phyloP scores from a whole-genome alignment of 1,284 basidiomycete genomes.

The Phylloporus sp. region DNA sequence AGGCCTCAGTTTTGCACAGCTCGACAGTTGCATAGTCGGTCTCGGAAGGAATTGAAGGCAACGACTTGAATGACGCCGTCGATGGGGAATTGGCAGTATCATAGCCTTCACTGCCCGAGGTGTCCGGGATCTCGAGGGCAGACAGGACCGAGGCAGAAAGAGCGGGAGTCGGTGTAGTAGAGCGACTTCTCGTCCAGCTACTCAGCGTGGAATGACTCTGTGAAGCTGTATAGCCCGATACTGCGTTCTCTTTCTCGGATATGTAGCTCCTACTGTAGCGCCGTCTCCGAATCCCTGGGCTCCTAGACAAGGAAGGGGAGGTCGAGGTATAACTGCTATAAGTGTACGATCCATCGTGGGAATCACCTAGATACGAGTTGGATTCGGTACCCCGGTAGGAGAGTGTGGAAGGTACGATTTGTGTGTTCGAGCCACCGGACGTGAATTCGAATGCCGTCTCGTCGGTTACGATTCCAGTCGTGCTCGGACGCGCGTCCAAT shows the following conservation, averaged over 20 bases:
- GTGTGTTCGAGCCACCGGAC: conserved; percentile 46
- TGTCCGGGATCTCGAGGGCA: conserved; percentile 35
- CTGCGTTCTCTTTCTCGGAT: conserved; percentile 61
- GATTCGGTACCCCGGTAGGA: conserved; percentile 59
- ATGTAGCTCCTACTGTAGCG: conserved; percentile 42
- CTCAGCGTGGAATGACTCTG: conserved; percentile 40
- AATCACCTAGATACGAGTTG: conserved; percentile 60
- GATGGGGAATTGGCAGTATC: conserved; percentile 43
- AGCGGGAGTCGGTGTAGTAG: conserved; percentile 33
- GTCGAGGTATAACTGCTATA: conserved; percentile 35
- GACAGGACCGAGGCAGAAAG: conserved; percentile 33
- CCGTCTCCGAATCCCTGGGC: conserved; percentile 60
- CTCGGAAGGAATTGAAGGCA: conserved; percentile 57
- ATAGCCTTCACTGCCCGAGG: conserved; percentile 40
- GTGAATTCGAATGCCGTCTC: conserved; percentile 44
- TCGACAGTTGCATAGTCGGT: conserved; percentile 57
- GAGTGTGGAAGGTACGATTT: conserved; percentile 54
- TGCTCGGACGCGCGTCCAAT: conserved; percentile 34
- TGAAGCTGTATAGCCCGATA: conserved; percentile 32
- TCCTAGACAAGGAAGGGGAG: conserved; percentile 52
- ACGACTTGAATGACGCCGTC: conserved; percentile 46
- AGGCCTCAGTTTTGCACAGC: conserved; percentile 45
- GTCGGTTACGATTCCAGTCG: conserved; percentile 39
- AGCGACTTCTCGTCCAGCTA: conserved; percentile 40
- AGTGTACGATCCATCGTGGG: conserved; percentile 48